Conservation (phyloP, 768 basidiomycete species). For the Amanita brunnescens region DNA sequence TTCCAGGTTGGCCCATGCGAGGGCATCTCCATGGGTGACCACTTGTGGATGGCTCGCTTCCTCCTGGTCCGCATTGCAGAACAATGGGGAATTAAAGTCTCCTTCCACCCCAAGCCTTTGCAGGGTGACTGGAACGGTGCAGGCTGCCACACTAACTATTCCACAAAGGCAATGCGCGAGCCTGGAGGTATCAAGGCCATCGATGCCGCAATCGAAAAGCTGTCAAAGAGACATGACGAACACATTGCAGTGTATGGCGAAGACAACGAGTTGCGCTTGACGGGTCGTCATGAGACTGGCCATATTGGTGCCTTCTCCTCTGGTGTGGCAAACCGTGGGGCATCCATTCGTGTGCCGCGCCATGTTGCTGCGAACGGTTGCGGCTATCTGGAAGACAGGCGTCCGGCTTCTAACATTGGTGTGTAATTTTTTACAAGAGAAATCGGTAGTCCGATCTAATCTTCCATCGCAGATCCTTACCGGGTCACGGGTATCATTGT, state of each 20-base stretch:
- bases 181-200: slow-evolving; percentile 89
- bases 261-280: slow-evolving; percentile 94
- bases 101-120: slow-evolving; percentile 99
- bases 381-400: slow-evolving; percentile 94
- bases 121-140: slow-evolving; percentile 99
- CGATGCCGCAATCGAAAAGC: slow-evolving; percentile 89
- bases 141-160: slow-evolving; percentile 97
- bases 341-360: slow-evolving; percentile 92
- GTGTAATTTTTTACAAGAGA: slow-evolving; percentile 19
- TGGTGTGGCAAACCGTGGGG: slow-evolving; percentile 96
- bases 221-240: slow-evolving; percentile 82
- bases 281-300: slow-evolving; percentile 95
- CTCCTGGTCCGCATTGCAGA: slow-evolving; percentile 93
- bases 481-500: slow-evolving; percentile 85
- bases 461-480: slow-evolving; percentile 69
- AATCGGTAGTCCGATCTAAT: slow-evolving; percentile 5
- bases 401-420: slow-evolving; percentile 98
- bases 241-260: slow-evolving; percentile 98
- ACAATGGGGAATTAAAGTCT: slow-evolving; percentile 95
- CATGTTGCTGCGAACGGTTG: slow-evolving; percentile 89
- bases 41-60: slow-evolving; percentile 98
- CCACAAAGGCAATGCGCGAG: slow-evolving; percentile 90
- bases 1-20: slow-evolving; percentile 99
- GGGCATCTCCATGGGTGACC: slow-evolving; percentile 98
- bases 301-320: slow-evolving; percentile 87